Base-by-base conservation (phyloP, 2,329 filamentous ascomycete species). In the Akanthomyces muscarius region DNA sequence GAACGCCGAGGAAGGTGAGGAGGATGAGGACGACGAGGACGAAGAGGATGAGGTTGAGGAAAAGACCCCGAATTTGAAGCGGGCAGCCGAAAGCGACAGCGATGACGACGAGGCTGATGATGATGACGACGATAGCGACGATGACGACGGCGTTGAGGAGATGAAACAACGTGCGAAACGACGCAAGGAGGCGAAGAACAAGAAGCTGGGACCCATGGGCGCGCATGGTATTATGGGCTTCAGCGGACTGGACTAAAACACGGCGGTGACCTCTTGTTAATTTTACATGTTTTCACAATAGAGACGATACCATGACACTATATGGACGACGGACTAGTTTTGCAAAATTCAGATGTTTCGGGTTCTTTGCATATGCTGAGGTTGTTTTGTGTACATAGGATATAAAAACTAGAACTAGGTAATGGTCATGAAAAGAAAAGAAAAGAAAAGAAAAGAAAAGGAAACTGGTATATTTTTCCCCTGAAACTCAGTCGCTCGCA, bases 221-320 rank as follows among this genome's bases (percentile, higher is more conserved):
- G 79, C 80, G 3, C 81, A 83, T 51, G 81, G 81, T 55, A 75
- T 83, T n/a, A 68, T 83, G 66, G 78, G 77, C 5, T 82, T 83
- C 64, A 77, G 80, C 14, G 80, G 77, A 8, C 63, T 83, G 66
- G 80, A 82, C 63, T 82, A 65, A 16, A 36, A 51, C 10, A 23
- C n/a, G 33, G 5, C 30, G 41, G 42, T 23, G 13, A 23, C 23
- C 21, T 16, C 14, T 38, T 28, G 14, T 42, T 14, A 1, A 10
- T 38, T 48, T 55, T 61, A 25, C 36, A 52, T 52, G 5, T 45
- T 48, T 61, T 41, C 3, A 55, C n/a, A 48, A 50, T 41, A 61
- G 25, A 61, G 23, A 55, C 33, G 59, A 61, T 61, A 61, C 50
- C 48, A 54, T 30, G 59, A 50, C 38, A 25, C 41, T 18, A 47